phyloP scores from a whole-genome alignment of 108 stramenopile genomes.

The Conticribra weissflogii region DNA sequence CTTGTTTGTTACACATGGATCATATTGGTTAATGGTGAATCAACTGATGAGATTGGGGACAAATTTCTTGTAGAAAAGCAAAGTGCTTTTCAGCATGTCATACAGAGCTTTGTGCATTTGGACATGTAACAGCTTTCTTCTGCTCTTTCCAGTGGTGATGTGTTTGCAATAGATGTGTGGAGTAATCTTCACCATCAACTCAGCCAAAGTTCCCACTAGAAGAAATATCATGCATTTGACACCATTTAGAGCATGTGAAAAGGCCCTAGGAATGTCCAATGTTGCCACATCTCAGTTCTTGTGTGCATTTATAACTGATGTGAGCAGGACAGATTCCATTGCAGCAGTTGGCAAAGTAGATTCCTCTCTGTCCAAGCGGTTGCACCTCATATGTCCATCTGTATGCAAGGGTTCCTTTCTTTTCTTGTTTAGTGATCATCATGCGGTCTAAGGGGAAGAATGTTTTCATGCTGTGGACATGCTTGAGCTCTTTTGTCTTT shows the following conservation, averaged over 20 bases:
- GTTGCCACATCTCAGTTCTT: constrained; percentile 1
- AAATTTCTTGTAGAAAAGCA: constrained; percentile 2
- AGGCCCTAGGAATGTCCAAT: constrained; percentile 18
- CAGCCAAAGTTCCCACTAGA: constrained; percentile 2
- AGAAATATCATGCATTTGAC: constrained; percentile 27
- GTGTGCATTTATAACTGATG: not conserved
- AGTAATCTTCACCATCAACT: not conserved
- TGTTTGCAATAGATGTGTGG: constrained; percentile 3
- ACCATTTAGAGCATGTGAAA: not conserved
- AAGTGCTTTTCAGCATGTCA: constrained; percentile 7
- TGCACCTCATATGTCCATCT: constrained; percentile 15
- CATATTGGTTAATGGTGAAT: constrained; percentile 51
- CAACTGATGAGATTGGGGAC: constrained; percentile 15
- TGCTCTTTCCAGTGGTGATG: not conserved
- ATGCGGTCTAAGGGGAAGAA: constrained; percentile 25
- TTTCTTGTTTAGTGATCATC: constrained; percentile 29
- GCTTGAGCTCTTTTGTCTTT: constrained; percentile 50
- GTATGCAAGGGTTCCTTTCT: constrained; percentile 16
- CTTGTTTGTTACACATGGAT: constrained; percentile 22
- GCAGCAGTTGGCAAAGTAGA: constrained; percentile 30
- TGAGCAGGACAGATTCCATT: constrained; percentile 18
- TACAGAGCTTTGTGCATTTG: constrained; percentile 41
- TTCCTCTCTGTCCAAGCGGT: constrained; percentile 10
- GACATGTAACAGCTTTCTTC: constrained; percentile 37
- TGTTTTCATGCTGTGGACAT: constrained; percentile 32